These are phyloP conservation scores for Talaromyces sp. DNA, from an alignment of 2,329 filamentous ascomycete genomes.

Conservation along the genomic window DNA sequence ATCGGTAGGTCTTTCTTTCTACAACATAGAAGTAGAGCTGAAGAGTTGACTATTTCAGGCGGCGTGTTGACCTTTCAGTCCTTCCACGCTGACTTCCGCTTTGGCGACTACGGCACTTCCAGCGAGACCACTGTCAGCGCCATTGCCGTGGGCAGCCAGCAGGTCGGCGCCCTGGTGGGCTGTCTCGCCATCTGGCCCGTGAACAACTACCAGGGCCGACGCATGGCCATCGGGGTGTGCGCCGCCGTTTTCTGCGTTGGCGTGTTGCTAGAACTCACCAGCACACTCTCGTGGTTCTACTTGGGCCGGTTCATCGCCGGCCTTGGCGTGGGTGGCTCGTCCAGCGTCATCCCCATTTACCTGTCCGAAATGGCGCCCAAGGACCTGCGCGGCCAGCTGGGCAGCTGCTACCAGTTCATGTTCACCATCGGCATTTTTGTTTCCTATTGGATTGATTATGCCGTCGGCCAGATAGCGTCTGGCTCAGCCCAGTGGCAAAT, in stretches of 20 bases:
- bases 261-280: constrained; percentile 42
- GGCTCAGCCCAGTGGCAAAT: constrained; percentile 49
- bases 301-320: constrained; percentile 44
- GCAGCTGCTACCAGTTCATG: constrained; percentile 48
- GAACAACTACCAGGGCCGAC: constrained; percentile 42
- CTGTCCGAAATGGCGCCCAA: constrained; percentile 42
- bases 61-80: constrained; percentile 44
- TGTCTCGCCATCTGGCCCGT: constrained; percentile 46
- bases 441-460: constrained; percentile 52
- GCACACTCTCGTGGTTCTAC: constrained; percentile 42
- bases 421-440: constrained; percentile 47
- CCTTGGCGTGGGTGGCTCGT: constrained; percentile 44
- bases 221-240: constrained; percentile 39
- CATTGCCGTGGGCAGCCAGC: constrained; percentile 47
- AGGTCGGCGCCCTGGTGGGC: constrained; percentile 48
- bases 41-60: constrained; percentile 18
- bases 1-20: constrained; percentile 28
- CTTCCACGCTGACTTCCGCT: constrained; percentile 39
- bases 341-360: constrained; percentile 39
- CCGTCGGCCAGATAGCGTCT: constrained; percentile 19
- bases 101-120: constrained; percentile 21
- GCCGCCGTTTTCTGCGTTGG: constrained; percentile 43
- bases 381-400: constrained; percentile 43
- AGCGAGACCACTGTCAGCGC: constrained; percentile 41
- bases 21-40: background rate